Conservation (phyloP, 148 eudicot species). For the Amaranthus cruentus region DNA sequence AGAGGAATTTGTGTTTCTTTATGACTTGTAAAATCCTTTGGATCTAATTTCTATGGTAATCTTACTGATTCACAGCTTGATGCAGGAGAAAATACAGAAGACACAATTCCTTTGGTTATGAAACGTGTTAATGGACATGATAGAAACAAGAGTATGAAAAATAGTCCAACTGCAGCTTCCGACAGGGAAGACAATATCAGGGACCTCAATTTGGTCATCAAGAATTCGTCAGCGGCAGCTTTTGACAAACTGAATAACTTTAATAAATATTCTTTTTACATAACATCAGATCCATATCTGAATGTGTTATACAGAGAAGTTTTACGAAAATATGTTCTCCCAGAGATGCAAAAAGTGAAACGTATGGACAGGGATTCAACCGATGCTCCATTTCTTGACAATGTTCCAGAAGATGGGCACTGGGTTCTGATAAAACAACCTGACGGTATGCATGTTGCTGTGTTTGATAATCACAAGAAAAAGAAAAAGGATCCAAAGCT, state of each 20-base stretch:
- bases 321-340: slow-evolving; percentile 40
- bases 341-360: slow-evolving; percentile 39
- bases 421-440: slow-evolving; percentile 66
- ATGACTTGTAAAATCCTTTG: slow-evolving; percentile 14
- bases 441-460: slow-evolving; percentile 22
- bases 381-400: slow-evolving; percentile 52
- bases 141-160: slow-evolving; percentile 10
- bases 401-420: slow-evolving; percentile 67
- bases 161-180: slow-evolving; percentile 17
- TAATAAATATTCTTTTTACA: slow-evolving; percentile 24
- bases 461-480: slow-evolving; percentile 16
- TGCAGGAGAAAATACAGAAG: slow-evolving; percentile 32
- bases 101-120: slow-evolving; percentile 25
- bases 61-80: slow-evolving; percentile 38
- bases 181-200: slow-evolving; percentile 13
- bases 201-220: slow-evolving; percentile 17
- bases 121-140: slow-evolving; percentile 14
- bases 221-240: slow-evolving; percentile 20
- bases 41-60: slow-evolving; percentile 12
- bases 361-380: slow-evolving; percentile 38
- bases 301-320: slow-evolving; percentile 44
- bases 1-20: slow-evolving; percentile 15
- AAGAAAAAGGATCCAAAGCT: slow-evolving; percentile 18
- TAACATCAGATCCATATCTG: slow-evolving; percentile 32
- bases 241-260: slow-evolving; percentile 16